A percentile compares a stretch with the other conserved stretches of the same genome.
Conservation (phyloP, 2,329 filamentous ascomycete genomes). For the Phaeosphaeriaceae sp. region DNA sequence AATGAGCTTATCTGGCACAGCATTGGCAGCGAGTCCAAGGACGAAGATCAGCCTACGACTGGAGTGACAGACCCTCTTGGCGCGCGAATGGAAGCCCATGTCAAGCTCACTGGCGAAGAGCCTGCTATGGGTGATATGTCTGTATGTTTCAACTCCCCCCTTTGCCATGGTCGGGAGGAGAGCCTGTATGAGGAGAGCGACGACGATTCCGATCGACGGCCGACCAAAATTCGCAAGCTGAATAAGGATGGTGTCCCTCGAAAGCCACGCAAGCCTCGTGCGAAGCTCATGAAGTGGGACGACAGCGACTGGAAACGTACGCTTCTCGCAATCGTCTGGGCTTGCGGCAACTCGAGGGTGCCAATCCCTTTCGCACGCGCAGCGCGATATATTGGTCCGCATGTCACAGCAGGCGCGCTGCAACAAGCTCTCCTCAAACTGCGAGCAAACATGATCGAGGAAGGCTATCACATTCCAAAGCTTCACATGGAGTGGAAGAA, state of each 20-base stretch:
- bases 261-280: slow-evolving; percentile 39
- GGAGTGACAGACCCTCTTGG: too few species aligned
- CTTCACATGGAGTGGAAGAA: slow-evolving; percentile 34
- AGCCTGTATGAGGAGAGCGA: slow-evolving; percentile 22
- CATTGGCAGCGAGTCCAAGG: too few species aligned
- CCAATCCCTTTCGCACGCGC: slow-evolving; percentile 40
- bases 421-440: slow-evolving; percentile 45
- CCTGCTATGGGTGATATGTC: too few species aligned
- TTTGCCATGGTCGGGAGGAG: neutral
- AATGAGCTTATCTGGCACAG: too few species aligned
- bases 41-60: too few species aligned
- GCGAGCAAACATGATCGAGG: slow-evolving; percentile 25
- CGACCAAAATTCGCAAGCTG: slow-evolving; percentile 26
- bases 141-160: slow-evolving; percentile 20
- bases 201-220: slow-evolving; percentile 10
- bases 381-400: slow-evolving; percentile 29
- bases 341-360: slow-evolving; percentile 37
- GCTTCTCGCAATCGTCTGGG: slow-evolving; percentile 37
- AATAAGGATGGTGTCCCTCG: slow-evolving; percentile 37
- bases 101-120: too few species aligned
- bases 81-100: too few species aligned
- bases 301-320: slow-evolving; percentile 38
- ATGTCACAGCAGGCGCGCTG: slow-evolving; percentile 35
- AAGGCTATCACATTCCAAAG: slow-evolving; percentile 27
- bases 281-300: slow-evolving; percentile 37